These are phyloP conservation scores for Bathelium albidoporum DNA, from an alignment of 495 filamentous ascomycete genomes.

Conservation along the genomic window DNA sequence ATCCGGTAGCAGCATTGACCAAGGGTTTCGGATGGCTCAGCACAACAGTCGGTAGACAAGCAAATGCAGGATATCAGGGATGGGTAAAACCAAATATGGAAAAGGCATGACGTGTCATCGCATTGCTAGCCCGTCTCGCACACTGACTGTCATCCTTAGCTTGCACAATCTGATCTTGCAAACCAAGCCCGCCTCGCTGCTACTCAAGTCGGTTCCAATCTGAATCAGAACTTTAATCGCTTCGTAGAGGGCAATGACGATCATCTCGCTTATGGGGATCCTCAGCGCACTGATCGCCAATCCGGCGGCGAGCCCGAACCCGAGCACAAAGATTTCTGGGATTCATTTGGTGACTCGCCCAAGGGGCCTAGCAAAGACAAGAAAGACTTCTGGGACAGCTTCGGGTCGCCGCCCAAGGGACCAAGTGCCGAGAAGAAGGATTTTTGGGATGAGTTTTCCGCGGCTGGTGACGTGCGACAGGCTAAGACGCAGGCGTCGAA, in stretches of 20 bases:
- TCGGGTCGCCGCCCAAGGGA: slow-evolving; percentile 25
- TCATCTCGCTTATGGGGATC: slow-evolving; percentile 3
- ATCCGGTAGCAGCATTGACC: slow-evolving; percentile 76
- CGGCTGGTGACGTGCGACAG: slow-evolving; percentile 17
- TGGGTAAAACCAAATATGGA: slow-evolving; percentile 87
- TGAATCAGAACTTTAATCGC: slow-evolving; percentile 59
- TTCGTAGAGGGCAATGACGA: slow-evolving; percentile 64
- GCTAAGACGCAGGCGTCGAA: slow-evolving; percentile 15
- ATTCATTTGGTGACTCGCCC: not conserved
- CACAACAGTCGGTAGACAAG: slow-evolving; percentile 71
- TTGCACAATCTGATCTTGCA: slow-evolving; percentile 80
- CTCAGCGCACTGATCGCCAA: not conserved
- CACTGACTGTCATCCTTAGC: slow-evolving; percentile 33
- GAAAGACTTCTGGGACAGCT: slow-evolving; percentile 56
- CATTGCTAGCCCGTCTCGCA: not conserved
- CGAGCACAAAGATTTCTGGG: not conserved
- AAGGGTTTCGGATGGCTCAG: slow-evolving; percentile 95
- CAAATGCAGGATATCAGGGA: slow-evolving; percentile 77
- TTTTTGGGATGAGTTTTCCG: slow-evolving; percentile 64
- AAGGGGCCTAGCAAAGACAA: slow-evolving; percentile 47
- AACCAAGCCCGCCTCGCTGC: slow-evolving; percentile 68
- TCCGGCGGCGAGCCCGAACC: not conserved
- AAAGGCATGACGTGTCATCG: slow-evolving; percentile 44
- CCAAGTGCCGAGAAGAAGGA: slow-evolving; percentile 30
- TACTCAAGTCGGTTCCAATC: slow-evolving; percentile 49